Evolutionary conservation across 2,329 filamentous ascomycete genomes (phyloP).

Genomic region (Cytospora piceae): DNA sequence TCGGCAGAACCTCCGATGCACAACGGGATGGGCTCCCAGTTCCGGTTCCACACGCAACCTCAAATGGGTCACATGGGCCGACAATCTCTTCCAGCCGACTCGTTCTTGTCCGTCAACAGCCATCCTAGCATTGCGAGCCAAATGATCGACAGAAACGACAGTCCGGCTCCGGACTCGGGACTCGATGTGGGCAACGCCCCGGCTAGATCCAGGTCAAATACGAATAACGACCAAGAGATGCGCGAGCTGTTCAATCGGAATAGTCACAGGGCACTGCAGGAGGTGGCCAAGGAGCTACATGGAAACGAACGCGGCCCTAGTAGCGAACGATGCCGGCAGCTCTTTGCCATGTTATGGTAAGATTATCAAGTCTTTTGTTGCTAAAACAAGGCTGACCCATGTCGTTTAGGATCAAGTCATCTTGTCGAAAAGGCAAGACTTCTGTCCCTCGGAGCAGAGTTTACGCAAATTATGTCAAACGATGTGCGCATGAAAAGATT

Average conservation of each 20-base stretch:
- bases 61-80: constrained; percentile 41
- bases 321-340: constrained; percentile 80
- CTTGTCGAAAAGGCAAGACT: constrained; percentile 74
- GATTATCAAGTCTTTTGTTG: constrained; percentile 34
- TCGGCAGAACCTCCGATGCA: constrained; percentile 56
- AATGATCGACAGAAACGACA: constrained; percentile 63
- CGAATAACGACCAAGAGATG: constrained; percentile 82
- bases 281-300: constrained; percentile 76
- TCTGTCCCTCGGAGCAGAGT: constrained; percentile 92
- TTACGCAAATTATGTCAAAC: constrained; percentile 92
- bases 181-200: constrained; percentile 49
- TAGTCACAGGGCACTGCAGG: constrained; percentile 66
- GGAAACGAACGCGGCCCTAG: constrained; percentile 80
- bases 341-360: constrained; percentile 89
- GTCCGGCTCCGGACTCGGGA: constrained; percentile 60
- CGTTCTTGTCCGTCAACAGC: constrained; percentile 44
- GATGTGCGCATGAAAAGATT: constrained; percentile 90
- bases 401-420: constrained; percentile 67
- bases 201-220: constrained; percentile 68
- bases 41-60: constrained; percentile 46
- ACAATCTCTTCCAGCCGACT: constrained; percentile 59
- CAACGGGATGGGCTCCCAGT: constrained; percentile 43
- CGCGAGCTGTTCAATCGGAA: constrained; percentile 74
- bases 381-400: constrained; percentile 7
- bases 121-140: constrained; percentile 45